Evolutionary conservation across 495 filamentous ascomycete species (phyloP).

Genomic region (Talaromyces wortmannii): DNA sequence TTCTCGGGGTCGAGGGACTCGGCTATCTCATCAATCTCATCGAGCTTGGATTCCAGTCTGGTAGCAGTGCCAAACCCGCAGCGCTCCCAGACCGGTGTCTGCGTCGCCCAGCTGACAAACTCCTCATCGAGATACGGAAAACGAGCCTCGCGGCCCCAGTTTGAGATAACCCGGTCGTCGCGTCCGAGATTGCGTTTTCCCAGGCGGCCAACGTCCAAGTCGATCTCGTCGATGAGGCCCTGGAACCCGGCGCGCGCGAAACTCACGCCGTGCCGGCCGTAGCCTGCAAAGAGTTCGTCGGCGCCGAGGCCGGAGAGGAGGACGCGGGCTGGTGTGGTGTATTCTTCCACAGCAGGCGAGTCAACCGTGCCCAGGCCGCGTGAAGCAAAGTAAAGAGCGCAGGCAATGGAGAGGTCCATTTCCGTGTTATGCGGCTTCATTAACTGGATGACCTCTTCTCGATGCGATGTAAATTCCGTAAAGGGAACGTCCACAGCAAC

Average conservation of each 20-base stretch:
- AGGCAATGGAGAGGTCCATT: conserved; percentile 97
- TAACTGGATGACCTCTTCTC: conserved; percentile 60
- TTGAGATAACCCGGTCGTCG: conserved; percentile 83
- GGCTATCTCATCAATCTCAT: background rate
- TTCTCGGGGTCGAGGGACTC: conserved; percentile 65
- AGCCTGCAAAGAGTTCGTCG: conserved; percentile 94
- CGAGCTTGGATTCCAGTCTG: conserved; percentile 6
- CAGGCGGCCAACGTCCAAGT: conserved; percentile 78
- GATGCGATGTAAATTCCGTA: conserved; percentile 62
- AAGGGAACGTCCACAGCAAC: conserved; percentile 80
- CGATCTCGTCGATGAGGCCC: conserved; percentile 74
- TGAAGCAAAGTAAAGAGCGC: conserved; percentile 88
- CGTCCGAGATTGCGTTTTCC: conserved; percentile 90
- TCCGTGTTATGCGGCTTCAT: conserved; percentile 94
- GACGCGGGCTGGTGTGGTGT: conserved; percentile 69
- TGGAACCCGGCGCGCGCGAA: conserved; percentile 58
- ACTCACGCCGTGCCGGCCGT: conserved; percentile 75
- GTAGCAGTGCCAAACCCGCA: conserved; percentile 55
- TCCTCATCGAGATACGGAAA: conserved; percentile 89
- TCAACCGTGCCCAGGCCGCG: conserved; percentile 59
- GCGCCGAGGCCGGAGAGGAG: conserved; percentile 90
- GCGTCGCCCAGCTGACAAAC: conserved; percentile 74
- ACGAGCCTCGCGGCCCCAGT: conserved; percentile 87
- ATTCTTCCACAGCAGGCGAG: conserved; percentile 19
- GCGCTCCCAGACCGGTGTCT: conserved; percentile 69